Conservation (phyloP, 1,284 basidiomycete genomes). For the Ustilago lituana region DNA sequence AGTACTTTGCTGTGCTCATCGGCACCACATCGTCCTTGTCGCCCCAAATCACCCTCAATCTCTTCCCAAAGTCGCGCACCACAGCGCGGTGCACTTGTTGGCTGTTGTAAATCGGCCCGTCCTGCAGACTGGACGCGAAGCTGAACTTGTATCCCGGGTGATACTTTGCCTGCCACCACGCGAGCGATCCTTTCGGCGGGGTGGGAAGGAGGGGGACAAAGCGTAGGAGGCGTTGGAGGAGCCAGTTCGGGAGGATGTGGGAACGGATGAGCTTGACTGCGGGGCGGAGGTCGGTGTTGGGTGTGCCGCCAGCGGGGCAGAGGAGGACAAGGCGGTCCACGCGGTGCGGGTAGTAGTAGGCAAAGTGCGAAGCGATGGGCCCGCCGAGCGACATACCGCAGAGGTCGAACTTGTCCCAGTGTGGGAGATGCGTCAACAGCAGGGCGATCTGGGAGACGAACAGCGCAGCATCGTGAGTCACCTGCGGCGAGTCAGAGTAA, state of each 20-base stretch:
- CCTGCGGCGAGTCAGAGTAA: constrained; percentile 43
- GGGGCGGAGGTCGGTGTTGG: constrained; percentile 21
- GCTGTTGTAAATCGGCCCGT: constrained; percentile 41
- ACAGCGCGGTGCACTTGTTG: constrained; percentile 32
- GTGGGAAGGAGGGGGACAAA: constrained; percentile 42
- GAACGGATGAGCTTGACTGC: constrained; percentile 41
- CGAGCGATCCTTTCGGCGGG: constrained; percentile 33
- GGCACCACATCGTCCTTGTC: constrained; percentile 48
- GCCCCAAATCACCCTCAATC: constrained; percentile 43
- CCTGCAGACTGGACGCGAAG: constrained; percentile 40
- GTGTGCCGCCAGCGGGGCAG: constrained; percentile 46
- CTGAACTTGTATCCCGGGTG: constrained; percentile 45
- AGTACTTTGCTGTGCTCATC: constrained; percentile 45
- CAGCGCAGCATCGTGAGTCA: constrained; percentile 42
- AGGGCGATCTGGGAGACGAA: constrained; percentile 47
- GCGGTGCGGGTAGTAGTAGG: constrained; percentile 42
- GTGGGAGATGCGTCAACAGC: constrained; percentile 37
- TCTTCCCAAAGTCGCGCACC: constrained; percentile 18
- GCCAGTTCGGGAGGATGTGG: constrained; percentile 26
- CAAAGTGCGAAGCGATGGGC: constrained; percentile 41
- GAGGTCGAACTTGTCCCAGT: constrained; percentile 47
- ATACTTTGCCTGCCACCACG: constrained; percentile 43
- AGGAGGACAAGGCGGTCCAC: constrained; percentile 40
- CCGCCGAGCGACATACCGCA: constrained; percentile 50
- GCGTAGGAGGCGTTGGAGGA: constrained; percentile 22